Percentiles rank a stretch among this genome's conserved stretches.
These are phyloP conservation scores for Hanseniaspora pseudoguilliermondii DNA, from an alignment of 805 yeast species.

Conservation along the genomic window DNA sequence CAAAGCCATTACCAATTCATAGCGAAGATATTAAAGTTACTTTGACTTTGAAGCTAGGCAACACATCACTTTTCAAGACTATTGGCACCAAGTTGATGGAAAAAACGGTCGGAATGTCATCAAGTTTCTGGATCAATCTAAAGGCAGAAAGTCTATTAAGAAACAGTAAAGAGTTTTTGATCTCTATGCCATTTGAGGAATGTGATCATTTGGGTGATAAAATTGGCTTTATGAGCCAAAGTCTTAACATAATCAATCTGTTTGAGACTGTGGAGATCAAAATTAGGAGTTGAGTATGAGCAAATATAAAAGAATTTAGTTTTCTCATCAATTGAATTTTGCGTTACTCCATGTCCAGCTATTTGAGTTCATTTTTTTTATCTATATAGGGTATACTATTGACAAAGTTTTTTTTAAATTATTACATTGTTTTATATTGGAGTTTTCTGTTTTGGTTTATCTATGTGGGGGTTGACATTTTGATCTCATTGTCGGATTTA, in stretches of 20 bases:
- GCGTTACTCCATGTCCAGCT: no score
- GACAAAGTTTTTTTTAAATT: no score
- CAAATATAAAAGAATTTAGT: no score
- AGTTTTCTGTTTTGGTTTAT: no score
- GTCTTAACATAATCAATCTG: neutral
- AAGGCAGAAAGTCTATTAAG: neutral
- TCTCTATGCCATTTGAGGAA: neutral
- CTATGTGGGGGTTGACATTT: no score
- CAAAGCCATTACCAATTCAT: neutral
- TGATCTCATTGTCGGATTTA: no score
- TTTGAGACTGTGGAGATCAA: neutral
- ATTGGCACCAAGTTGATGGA: neutral
- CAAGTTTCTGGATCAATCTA: neutral
- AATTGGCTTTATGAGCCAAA: neutral
- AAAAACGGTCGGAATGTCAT: neutral
- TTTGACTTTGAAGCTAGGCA: neutral
- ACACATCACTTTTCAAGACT: neutral
- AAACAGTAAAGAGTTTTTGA: no score
- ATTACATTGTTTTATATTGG: no score
- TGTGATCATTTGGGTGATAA: neutral
- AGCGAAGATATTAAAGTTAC: slow-evolving; percentile 4
- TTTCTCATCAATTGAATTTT: no score
- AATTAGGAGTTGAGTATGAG: neutral
- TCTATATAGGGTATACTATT: no score
- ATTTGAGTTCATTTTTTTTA: no score